Evolutionary conservation across 495 filamentous ascomycete species (phyloP), one percentile per base, ranked within the genome.

Genomic region (Xylaria cubensis): DNA sequence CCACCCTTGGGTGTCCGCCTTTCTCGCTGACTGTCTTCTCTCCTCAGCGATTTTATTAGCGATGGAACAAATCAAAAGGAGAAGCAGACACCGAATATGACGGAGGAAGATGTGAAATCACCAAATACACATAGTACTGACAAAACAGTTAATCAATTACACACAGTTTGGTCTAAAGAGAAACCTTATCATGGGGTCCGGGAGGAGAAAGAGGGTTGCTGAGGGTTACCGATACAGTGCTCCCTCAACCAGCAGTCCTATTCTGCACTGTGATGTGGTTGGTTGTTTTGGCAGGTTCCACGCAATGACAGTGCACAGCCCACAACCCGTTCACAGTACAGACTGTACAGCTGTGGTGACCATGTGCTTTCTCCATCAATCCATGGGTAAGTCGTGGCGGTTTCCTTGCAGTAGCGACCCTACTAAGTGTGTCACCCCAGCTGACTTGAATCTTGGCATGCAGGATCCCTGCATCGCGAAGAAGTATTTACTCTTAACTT

Each of bases 381-480:
- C 55, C 55, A n/a, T 59, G 32, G 53, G 53, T 26, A 56, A 56
- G 26, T 32, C 13, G 29, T 7, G n/a, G 19, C 46, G 46, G 55
- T 61, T 61, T 61, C 58, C 58, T 39, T 61, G 58, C 58, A 61
- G 58, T 61, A 61, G 58, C 32, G 19, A 56, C 6, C 51, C 24
- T 56, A 56, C 24, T 17, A 32, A 53, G 26, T 32, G 53, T 32
- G 4, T 56, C 26, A 32, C 58, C 58, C 58, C 26, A 15, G 56
- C 56, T 6, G 29, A 59, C 56, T 15, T 32, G 2, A 32, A n/a
- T n/a, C 56, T 34, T 59, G 58, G 34, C 58, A 61, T 61, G 58
- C 58, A 41, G 58, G 58, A 61, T 61, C 58, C 58, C 58, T 61
- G 34, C 58, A 61, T 61, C 34, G 58, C 39, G 58, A 61, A 61